These are phyloP conservation scores for Luffa acutangula DNA, from an alignment of 306 rosid genomes.

Conservation along the genomic window DNA sequence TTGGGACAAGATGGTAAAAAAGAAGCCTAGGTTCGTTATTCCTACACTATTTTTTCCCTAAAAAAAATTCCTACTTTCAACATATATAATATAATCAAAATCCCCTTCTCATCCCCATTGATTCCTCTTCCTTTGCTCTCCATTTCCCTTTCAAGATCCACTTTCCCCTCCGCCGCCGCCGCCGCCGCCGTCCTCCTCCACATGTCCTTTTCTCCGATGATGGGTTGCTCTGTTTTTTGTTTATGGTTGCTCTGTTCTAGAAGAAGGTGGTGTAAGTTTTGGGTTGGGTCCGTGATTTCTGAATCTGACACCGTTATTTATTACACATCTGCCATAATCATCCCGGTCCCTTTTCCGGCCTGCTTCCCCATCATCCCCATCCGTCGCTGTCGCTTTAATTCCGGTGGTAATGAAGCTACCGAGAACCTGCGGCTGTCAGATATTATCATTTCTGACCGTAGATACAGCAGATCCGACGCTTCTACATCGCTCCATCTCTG, in stretches of 20 bases:
- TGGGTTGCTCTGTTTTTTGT: neutral
- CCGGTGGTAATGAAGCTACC: conserved; percentile 14
- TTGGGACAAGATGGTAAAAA: neutral
- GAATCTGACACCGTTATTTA: conserved; percentile 37
- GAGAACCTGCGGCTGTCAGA: conserved; percentile 24
- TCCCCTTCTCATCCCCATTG: neutral
- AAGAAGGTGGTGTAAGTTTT: neutral
- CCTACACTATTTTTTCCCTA: neutral
- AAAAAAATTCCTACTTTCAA: neutral
- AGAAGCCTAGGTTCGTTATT: neutral
- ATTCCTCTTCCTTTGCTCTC: neutral
- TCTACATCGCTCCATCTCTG: conserved; percentile 84
- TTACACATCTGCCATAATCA: conserved; percentile 23
- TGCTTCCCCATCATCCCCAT: conserved; percentile 7
- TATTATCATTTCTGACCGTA: conserved; percentile 66
- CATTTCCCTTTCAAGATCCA: neutral
- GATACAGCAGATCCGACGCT: conserved; percentile 55
- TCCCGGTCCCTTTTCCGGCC: conserved; percentile 13
- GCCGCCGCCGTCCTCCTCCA: neutral
- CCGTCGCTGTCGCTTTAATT: conserved; percentile 7
- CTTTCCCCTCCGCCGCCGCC: neutral
- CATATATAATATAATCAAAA: neutral
- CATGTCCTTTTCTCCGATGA: conserved; percentile 14
- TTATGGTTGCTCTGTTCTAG: neutral
- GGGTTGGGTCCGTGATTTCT: conserved; percentile 58